These are phyloP conservation scores for Leccinum sublutescens DNA, from an alignment of 768 basidiomycete genomes.

Conservation along the genomic window DNA sequence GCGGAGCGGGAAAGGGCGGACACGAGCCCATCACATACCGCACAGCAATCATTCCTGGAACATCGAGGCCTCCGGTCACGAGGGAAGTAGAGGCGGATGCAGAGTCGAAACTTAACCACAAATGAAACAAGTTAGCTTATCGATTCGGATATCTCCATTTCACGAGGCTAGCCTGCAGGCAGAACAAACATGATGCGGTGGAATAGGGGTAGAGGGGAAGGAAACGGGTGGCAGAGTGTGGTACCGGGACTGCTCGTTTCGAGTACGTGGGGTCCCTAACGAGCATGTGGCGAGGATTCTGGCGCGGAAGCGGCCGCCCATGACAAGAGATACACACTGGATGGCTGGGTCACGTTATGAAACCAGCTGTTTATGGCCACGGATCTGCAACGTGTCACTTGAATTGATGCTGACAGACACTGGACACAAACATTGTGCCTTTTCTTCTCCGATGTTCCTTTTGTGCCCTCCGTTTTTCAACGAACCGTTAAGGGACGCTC, in stretches of 20 bases:
- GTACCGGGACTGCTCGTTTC: constrained; percentile 1
- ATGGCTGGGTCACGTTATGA: constrained; percentile 13
- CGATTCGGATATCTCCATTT: constrained; percentile 22
- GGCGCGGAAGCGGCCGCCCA: constrained; percentile 19
- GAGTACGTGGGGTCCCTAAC: constrained; percentile 3
- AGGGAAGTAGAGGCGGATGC: not conserved
- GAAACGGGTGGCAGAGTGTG: constrained; percentile 3
- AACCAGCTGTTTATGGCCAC: not conserved
- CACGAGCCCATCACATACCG: constrained; percentile 5
- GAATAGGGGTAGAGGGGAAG: constrained; percentile 11
- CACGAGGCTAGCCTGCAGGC: constrained; percentile 14
- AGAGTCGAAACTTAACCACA: constrained; percentile 8
- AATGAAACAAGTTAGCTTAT: constrained; percentile 14
- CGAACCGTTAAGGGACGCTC: not conserved
- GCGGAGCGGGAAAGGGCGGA: not conserved
- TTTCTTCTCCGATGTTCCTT: not conserved
- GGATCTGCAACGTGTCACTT: constrained; percentile 3
- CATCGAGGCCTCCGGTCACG: not conserved
- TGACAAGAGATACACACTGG: constrained; percentile 10
- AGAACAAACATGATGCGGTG: constrained; percentile 5
- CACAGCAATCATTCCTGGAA: not conserved
- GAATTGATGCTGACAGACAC: constrained; percentile 4
- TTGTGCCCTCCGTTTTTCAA: not conserved
- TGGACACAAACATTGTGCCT: not conserved
- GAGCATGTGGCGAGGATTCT: constrained; percentile 4